phyloP scores from a whole-genome alignment of 78 protist species.

The Parvularia atlantis region DNA sequence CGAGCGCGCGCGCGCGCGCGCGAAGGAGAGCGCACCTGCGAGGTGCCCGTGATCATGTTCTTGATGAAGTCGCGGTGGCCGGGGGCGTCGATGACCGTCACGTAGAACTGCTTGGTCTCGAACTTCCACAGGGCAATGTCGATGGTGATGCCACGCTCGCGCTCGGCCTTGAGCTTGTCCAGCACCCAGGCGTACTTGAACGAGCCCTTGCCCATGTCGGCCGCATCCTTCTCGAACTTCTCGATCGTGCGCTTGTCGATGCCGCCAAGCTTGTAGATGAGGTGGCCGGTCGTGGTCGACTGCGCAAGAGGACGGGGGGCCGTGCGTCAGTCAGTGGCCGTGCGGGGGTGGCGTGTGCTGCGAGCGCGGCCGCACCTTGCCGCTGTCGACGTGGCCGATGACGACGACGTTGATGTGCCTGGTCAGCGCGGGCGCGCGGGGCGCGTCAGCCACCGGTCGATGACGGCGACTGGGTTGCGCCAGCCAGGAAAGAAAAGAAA shows the following conservation, averaged over 20 bases:
- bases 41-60: conserved; percentile 99
- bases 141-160: conserved; percentile 91
- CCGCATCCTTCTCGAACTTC: conserved; percentile 90
- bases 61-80: conserved; percentile 99
- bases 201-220: conserved; percentile 91
- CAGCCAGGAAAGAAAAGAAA: no score
- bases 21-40: no score
- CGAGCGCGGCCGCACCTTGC: no score
- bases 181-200: conserved; percentile 97
- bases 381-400: conserved; percentile 93
- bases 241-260: conserved; percentile 76
- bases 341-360: neutral
- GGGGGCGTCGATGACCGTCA: conserved; percentile 99
- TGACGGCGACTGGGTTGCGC: no score
- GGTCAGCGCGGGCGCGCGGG: no score
- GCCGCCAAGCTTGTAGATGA: conserved; percentile 95
- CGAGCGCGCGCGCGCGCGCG: no score
- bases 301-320: no score
- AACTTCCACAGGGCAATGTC: conserved; percentile 94
- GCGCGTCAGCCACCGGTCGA: no score
- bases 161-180: conserved; percentile 95
- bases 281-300: conserved; percentile 93
- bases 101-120: conserved; percentile 90
- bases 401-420: conserved; percentile 32
- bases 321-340: neutral